Base-by-base conservation (phyloP, 1,139 yeast species). In the Geotrichum candidum region DNA sequence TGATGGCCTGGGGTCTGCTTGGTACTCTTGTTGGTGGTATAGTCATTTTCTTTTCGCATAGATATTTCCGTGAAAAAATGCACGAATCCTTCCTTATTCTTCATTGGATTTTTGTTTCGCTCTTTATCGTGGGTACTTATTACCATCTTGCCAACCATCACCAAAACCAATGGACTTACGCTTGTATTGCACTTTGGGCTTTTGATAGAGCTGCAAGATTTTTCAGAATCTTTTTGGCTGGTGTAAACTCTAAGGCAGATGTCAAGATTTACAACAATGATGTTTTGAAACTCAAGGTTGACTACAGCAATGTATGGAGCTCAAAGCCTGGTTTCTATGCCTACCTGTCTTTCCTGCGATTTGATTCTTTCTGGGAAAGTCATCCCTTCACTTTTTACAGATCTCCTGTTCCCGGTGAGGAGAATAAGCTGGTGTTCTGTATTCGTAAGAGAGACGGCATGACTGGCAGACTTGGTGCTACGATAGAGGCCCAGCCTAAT, bases 341-440 rank as follows among this genome's bases (percentile, higher is more conserved):
- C 1, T 87, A 79, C 68, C 73, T 85, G 59, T 82, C 84, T 69
- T 82, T 85, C 66, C 73, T 87, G 56, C 82, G 84, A 68, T 69
- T 84, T 50, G 63, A 67, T 46, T 65, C 65, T 23, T 79, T 82
- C 54, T 72, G 80, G 70, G 90, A 87, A 69, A 82, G 87, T 0
- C 92, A 87, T 72, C 92, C 92, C 0, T 87, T 86, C 69, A 84
- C 90, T 0, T 74, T 82, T 27, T 78, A 82, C 57, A 54, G 61
- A 57, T 58, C 71, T 58, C 71, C 67, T 22, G 59, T 62, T 46
- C 64, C 65, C 15, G 65, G 62, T 11, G 63, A 66, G 54, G 66
- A 66, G 13, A 66, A 65, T 22, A 48, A 66, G 72, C 70, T 71
- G 66, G 76, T 56, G 68, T 69, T 60, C 67, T 72, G 38, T 70